Percentiles rank a stretch among this genome's conserved stretches.
phyloP scores from a whole-genome alignment of 164 flowering plant species.

The Vitis labrusca region DNA sequence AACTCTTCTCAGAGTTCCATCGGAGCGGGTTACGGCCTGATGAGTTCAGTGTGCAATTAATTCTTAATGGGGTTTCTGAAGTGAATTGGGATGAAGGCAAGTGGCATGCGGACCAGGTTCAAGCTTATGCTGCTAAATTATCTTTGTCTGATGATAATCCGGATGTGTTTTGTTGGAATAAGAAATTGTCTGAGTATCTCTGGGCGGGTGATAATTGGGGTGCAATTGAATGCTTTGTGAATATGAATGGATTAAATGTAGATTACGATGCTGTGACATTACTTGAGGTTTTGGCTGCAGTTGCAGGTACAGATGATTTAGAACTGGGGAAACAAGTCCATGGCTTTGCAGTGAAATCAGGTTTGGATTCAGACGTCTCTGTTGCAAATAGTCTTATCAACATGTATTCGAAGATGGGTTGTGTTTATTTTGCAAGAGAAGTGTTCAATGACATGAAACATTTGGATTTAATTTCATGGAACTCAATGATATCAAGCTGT shows the following conservation, averaged over 20 bases:
- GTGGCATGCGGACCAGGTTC: conserved; percentile 36
- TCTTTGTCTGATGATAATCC: conserved; percentile 21
- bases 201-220: conserved; percentile 24
- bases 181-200: conserved; percentile 34
- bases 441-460: conserved; percentile 42
- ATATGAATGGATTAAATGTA: conserved; percentile 29
- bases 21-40: conserved; percentile 42
- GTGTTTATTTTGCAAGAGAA: conserved; percentile 21
- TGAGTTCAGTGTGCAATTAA: conserved; percentile 25
- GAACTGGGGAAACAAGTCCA: conserved; percentile 48
- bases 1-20: conserved; percentile 40
- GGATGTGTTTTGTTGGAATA: conserved; percentile 41
- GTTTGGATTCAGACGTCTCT: conserved; percentile 28
- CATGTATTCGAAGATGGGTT: conserved; percentile 47
- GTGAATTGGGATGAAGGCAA: conserved; percentile 13
- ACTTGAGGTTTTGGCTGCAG: conserved; percentile 35
- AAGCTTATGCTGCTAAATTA: conserved; percentile 40
- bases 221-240: conserved; percentile 38
- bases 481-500: conserved; percentile 50
- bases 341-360: conserved; percentile 33
- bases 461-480: conserved; percentile 59
- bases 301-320: conserved; percentile 23
- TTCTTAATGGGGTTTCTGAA: conserved; percentile 29
- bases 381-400: conserved; percentile 52
- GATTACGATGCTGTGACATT: conserved; percentile 41